Percentiles rank a stretch among this genome's conserved stretches.
Evolutionary conservation across 768 basidiomycete species (phyloP).

Genomic region (Cystobasidium tubakii): DNA sequence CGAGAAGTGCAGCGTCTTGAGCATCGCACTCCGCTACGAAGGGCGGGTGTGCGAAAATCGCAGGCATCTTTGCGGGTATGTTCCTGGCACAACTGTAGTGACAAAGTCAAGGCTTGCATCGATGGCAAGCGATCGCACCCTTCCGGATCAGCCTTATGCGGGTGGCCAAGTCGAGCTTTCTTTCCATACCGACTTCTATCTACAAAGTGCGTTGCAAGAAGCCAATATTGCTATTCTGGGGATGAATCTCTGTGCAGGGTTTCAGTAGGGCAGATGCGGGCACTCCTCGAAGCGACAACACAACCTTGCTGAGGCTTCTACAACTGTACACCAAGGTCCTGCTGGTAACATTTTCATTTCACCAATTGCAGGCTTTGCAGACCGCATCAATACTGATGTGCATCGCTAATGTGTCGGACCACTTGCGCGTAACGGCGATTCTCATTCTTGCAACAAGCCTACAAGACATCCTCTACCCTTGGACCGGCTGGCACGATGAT

Average conservation of each 20-base stretch:
- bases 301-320: too few species aligned
- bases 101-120: constrained; percentile 15
- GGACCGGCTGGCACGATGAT: constrained; percentile 1
- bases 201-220: neutral
- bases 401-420: too few species aligned
- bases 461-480: neutral
- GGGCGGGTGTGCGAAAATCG: constrained; percentile 45
- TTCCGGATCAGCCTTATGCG: neutral
- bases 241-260: too few species aligned
- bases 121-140: neutral
- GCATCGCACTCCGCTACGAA: constrained; percentile 51
- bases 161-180: neutral
- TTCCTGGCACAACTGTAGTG: neutral
- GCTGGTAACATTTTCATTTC: too few species aligned
- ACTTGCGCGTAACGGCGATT: too few species aligned
- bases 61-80: constrained; percentile 2
- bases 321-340: too few species aligned
- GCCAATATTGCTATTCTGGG: too few species aligned
- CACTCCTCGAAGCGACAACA: too few species aligned
- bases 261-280: too few species aligned
- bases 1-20: constrained; percentile 55
- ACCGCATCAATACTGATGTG: too few species aligned
- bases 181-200: too few species aligned
- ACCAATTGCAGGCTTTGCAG: too few species aligned
- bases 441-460: neutral